Evolutionary conservation across 495 filamentous ascomycete species (phyloP), one percentile per base, ranked within the genome.

Genomic region (Daldinia vernicosa): DNA sequence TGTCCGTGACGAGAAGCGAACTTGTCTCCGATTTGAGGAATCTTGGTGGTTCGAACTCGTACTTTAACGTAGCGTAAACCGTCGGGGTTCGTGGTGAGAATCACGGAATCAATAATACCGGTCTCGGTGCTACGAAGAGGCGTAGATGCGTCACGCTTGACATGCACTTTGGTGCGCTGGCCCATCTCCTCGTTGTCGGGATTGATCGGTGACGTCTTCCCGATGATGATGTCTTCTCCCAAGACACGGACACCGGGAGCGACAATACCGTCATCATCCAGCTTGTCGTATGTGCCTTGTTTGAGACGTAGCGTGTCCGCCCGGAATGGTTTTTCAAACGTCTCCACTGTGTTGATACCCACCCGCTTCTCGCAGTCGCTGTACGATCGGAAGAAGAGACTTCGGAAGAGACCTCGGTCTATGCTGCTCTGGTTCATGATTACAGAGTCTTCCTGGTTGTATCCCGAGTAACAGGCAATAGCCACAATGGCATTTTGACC

Each of bases 351-450:
- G 58, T 90, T 89, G 84, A 97, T 90, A 26, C 95, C 95, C 32
- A 98, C 89, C 56, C 90, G 89, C 84, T 98, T 98, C 82, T 99
- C 95, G 64, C 92, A 91, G 74, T 98, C 95, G 30, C 92, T 94
- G 78, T 99, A 98, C 22, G 94, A 92, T 64, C 96, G 91, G 85
- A 97, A 98, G 85, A 98, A 99, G 17, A 99, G 84, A 89, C 92
- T 96, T 77, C 95, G 90, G 91, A 98, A 98, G 9, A 99, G 84
- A 35, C 95, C 95, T 66, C 95, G 91, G 75, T 99, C 95, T 74
- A 98, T 98, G 72, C 93, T 95, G 82, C 93, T 96, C 80, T 99
- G 96, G 81, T 98, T 99, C 96, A 99, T 98, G 72, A 99, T 96
- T 58, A 99, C 95, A 24, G 95, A 98, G 88, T 99, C 95, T 92